Evolutionary conservation across 805 yeast genomes (phyloP).

Genomic region (Wilhelminamyces savonicus): DNA sequence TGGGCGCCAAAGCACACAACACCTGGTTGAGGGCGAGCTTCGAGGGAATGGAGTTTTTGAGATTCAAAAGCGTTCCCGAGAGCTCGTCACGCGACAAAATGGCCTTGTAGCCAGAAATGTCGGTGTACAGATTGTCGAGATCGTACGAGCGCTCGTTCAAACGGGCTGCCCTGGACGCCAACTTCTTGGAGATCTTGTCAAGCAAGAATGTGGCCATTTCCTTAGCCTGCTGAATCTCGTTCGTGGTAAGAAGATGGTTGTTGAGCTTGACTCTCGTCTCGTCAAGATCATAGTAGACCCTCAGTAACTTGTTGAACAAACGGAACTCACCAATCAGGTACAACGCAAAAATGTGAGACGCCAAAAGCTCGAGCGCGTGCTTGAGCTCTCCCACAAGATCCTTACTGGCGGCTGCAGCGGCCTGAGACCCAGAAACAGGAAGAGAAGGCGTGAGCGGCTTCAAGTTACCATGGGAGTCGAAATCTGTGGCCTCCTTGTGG

Average conservation of each 20-base stretch:
- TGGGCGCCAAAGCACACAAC: conserved; percentile 64
- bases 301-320: conserved; percentile 50
- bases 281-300: conserved; percentile 51
- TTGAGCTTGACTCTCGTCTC: conserved; percentile 49
- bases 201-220: conserved; percentile 48
- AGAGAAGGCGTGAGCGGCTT: conserved; percentile 39
- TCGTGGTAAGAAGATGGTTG: conserved; percentile 45
- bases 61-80: conserved; percentile 50
- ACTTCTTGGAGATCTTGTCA: conserved; percentile 54
- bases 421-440: conserved; percentile 43
- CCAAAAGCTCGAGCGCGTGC: conserved; percentile 49
- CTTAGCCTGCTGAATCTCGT: conserved; percentile 43
- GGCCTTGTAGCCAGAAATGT: conserved; percentile 61
- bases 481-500: conserved; percentile 16
- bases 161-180: conserved; percentile 39
- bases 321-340: conserved; percentile 67
- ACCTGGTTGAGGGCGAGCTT: conserved; percentile 61
- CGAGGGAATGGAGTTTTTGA: conserved; percentile 42
- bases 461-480: conserved; percentile 4
- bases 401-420: too few species aligned
- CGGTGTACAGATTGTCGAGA: conserved; percentile 36
- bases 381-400: conserved; percentile 49
- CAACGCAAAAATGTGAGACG: conserved; percentile 61
- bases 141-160: conserved; percentile 33
- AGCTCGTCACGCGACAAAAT: conserved; percentile 57